phyloP scores from a whole-genome alignment of 768 basidiomycete genomes.

The Neoboletus brunneissimus region DNA sequence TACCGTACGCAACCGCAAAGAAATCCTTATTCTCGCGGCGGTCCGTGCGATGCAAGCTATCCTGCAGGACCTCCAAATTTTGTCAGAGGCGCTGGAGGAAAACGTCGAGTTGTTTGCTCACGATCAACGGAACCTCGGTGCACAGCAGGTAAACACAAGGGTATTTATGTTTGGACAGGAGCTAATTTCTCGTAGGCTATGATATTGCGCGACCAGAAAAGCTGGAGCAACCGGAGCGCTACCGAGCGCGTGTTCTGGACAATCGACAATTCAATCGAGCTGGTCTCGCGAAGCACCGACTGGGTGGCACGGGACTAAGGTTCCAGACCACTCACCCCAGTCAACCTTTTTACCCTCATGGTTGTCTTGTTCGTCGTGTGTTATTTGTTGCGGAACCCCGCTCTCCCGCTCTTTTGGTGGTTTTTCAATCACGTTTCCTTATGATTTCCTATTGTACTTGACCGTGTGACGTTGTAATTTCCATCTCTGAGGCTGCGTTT shows the following conservation, averaged over 20 bases:
- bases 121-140: conserved; percentile 93
- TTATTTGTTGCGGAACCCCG: conserved; percentile 1
- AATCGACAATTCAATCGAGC: conserved; percentile 84
- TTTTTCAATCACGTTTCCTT: conserved; percentile 3
- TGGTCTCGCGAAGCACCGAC: conserved; percentile 80
- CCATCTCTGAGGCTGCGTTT: conserved; percentile 13
- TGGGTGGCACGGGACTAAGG: conserved; percentile 75
- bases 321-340: not conserved
- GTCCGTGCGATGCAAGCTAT: conserved; percentile 83
- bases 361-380: conserved; percentile 10
- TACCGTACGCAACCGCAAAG: conserved; percentile 70
- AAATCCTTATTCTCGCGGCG: conserved; percentile 66
- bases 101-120: conserved; percentile 90
- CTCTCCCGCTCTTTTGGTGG: conserved; percentile 8
- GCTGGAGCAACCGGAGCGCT: conserved; percentile 88
- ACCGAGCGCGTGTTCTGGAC: conserved; percentile 94
- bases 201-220: conserved; percentile 93
- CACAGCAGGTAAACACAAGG: conserved; percentile 74
- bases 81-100: conserved; percentile 87
- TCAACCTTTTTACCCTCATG: not conserved
- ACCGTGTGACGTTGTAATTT: conserved; percentile 22
- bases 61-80: conserved; percentile 79
- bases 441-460: conserved; percentile 19
- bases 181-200: conserved; percentile 61
- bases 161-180: not conserved